Base-by-base conservation (phyloP, 169 alveolate species). In the Plasmodium berghei region DNA sequence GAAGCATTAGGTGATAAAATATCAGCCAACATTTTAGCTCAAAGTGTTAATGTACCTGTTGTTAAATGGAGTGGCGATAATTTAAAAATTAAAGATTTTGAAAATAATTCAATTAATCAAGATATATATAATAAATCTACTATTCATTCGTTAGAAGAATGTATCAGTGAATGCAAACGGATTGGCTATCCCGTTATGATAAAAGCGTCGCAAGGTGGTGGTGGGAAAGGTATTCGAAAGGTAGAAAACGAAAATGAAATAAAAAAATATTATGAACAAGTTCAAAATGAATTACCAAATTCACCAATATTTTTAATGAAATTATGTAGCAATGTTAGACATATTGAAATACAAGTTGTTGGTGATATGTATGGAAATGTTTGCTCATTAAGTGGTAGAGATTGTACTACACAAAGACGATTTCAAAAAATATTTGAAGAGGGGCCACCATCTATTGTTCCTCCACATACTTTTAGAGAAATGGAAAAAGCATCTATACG, bases 191-290 rank as follows among this genome's bases (percentile, higher is more conserved):
- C 99, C 12, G 95, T 97, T 73, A 97, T 97, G 98, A 95, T 97
- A 56, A 97, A 97, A 86, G 99, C 99, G 46, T 94, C 98, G 9
- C 98, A 97, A 87, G 99, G 99, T 14, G 99, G 99, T 16, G 99
- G 99, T 52, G 99, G 99, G 12, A 97, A 97, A 88, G 99, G 99
- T 22, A 97, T 97, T 91, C 93, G 99, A 54, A 90, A 88, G 87
- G 92, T 93, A 49, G 91, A 88, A 69, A 83, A 69, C 42, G 93
- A 91, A 72, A 90, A 85, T 52, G 96, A 93, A 54, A 49, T 94
- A 24, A 86, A 88, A 70, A 66, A 74, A 40, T 89, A 94, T 69
- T 89, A 95, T 95, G 69, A 92, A 86, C 94, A 94, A 52, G 96
- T 94, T 22, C 63, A 40, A 42, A 90, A 87, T 14, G 96, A 94